Evolutionary conservation across 345 rosid species (phyloP), one percentile per base, ranked within the genome.

Genomic region (Iberis pinnata): DNA sequence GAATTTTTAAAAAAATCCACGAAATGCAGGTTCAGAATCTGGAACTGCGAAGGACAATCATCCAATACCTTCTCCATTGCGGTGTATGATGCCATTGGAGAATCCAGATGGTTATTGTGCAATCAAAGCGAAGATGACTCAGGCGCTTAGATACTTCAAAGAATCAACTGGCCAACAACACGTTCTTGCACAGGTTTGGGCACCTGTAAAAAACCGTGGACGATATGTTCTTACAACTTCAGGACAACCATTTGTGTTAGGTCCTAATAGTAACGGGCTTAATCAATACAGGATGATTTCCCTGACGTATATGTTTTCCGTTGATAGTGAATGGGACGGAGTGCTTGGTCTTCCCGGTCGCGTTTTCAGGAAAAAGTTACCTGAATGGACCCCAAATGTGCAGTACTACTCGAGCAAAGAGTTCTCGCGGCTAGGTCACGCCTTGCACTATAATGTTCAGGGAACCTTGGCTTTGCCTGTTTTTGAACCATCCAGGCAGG

Each of bases 311-410:
- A 66, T 73, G 80, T 90, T 90, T 55, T 75, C 92, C 32, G 76
- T 76, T 60, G 98, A 84, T 45, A 81, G 81, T 40, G 95, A 75
- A 70, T 76, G 68, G 24, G 87, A 82, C 22, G 78, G 72, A 31
- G 84, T 78, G 62, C 83, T 79, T 2, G 98, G 98, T 26, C 92
- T 90, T 58, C 98, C 98, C 6, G 98, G 98, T 11, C 95, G 98
- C 27, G 98, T 87, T 75, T 90, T 84, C 78, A 59, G 52, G 69
- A 79, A 75, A 31, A 87, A 82, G 50, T 54, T 84, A 53, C 96
- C 98, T 3, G 98, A 90, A 37, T 90, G 98, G 98, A 87, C 88
- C 8, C 98, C 98, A 1, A 78, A 90, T 56, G 98, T 90, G 18
- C 92, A 82, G 78, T 90, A 82, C 50, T 90, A 86, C 74, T 78